Evolutionary conservation across 257 asterid genomes (phyloP).

Genomic region (Fraxinus anomala): DNA sequence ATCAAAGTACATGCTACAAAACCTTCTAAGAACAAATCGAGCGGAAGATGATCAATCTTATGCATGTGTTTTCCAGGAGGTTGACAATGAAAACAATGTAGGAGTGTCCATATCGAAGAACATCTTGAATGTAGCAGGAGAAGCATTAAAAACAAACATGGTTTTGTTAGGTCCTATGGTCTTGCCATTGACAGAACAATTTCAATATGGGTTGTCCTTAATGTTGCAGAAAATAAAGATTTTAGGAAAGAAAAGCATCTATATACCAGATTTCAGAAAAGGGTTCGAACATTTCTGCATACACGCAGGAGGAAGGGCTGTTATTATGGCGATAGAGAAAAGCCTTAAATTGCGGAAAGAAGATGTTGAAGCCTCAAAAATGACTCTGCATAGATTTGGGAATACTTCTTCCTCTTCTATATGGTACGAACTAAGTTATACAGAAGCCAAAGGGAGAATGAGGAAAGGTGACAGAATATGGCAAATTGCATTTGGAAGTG

Average conservation of each 20-base stretch:
- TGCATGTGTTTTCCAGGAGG: slow-evolving; percentile 32
- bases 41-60: slow-evolving; percentile 36
- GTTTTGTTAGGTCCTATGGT: slow-evolving; percentile 34
- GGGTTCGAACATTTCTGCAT: slow-evolving; percentile 37
- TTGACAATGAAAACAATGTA: slow-evolving; percentile 24
- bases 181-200: slow-evolving; percentile 31
- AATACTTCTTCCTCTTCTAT: slow-evolving; percentile 38
- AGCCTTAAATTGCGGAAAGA: slow-evolving; percentile 23
- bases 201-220: slow-evolving; percentile 15
- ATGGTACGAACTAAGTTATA: slow-evolving; percentile 35
- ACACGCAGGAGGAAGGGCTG: slow-evolving; percentile 33
- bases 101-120: slow-evolving; percentile 36
- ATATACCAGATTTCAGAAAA: slow-evolving; percentile 30
- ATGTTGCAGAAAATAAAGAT: slow-evolving; percentile 8
- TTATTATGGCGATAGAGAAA: slow-evolving; percentile 22
- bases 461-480: slow-evolving; percentile 33
- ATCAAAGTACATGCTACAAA: slow-evolving; percentile 25
- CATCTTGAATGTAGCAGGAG: slow-evolving; percentile 24
- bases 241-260: neutral
- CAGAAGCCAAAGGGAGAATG: slow-evolving; percentile 33
- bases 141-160: slow-evolving; percentile 32
- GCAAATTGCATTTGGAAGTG: slow-evolving; percentile 38
- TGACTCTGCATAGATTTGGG: slow-evolving; percentile 34
- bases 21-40: slow-evolving; percentile 29
- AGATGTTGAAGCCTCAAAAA: slow-evolving; percentile 37